Percentiles rank a stretch among this genome's conserved stretches.
Conservation (phyloP, 306 rosid species). For the barrel medic (Medicago truncatula) region DNA sequence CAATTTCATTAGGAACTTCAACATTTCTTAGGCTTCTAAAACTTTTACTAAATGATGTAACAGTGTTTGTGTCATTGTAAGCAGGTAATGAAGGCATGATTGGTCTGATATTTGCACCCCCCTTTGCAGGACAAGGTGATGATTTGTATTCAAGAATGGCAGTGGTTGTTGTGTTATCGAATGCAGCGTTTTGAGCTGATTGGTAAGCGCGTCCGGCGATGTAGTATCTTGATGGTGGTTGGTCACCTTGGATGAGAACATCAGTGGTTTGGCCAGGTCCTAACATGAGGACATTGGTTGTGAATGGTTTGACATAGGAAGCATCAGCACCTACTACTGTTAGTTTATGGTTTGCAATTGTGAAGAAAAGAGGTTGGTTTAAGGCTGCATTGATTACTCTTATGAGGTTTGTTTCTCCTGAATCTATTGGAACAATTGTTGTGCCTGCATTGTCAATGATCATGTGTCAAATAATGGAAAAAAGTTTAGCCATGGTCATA, state of each 20-base stretch:
- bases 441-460: slow-evolving; percentile 54
- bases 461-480: slow-evolving; percentile 3
- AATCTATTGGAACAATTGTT: slow-evolving; percentile 62
- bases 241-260: slow-evolving; percentile 79
- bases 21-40: slow-evolving; percentile 63
- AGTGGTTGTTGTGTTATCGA: slow-evolving; percentile 90
- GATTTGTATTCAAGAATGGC: slow-evolving; percentile 81
- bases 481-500: background rate
- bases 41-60: slow-evolving; percentile 65
- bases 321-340: slow-evolving; percentile 95
- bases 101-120: slow-evolving; percentile 51
- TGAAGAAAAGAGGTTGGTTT: slow-evolving; percentile 78
- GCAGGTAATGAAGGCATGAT: slow-evolving; percentile 70
- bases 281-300: slow-evolving; percentile 72
- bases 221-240: slow-evolving; percentile 78
- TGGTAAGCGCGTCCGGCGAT: slow-evolving; percentile 86
- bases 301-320: slow-evolving; percentile 86
- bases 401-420: slow-evolving; percentile 86
- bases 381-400: slow-evolving; percentile 77
- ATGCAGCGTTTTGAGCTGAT: slow-evolving; percentile 73
- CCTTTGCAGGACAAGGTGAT: slow-evolving; percentile 63
- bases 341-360: slow-evolving; percentile 80
- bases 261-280: slow-evolving; percentile 99
- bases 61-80: slow-evolving; percentile 85
- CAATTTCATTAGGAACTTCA: slow-evolving; percentile 68